phyloP scores from a whole-genome alignment of 2,329 filamentous ascomycete species.

The Cladosporium sp. region DNA sequence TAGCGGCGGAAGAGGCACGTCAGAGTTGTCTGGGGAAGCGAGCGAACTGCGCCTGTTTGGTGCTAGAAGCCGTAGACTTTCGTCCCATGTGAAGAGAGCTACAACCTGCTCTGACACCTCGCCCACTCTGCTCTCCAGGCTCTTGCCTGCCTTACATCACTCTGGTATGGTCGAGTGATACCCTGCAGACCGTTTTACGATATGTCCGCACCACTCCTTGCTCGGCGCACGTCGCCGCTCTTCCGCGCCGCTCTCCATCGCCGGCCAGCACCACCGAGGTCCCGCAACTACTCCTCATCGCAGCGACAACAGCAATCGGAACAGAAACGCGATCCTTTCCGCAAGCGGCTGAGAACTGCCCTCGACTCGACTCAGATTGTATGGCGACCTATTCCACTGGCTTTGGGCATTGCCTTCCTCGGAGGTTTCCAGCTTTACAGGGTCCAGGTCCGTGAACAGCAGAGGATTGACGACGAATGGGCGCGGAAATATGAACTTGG shows the following conservation, averaged over 20 bases:
- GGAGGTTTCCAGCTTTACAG: constrained; percentile 82
- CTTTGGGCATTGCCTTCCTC: constrained; percentile 77
- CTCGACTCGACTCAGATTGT: constrained; percentile 9
- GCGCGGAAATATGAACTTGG: constrained; percentile 21
- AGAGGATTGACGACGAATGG: constrained; percentile 41
- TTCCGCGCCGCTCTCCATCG: constrained; percentile 11
- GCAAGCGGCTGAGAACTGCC: constrained; percentile 1
- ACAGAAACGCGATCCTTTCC: constrained; percentile 4
- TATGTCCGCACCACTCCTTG: constrained; percentile 3
- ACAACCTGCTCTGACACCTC: background rate
- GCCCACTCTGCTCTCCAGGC: background rate
- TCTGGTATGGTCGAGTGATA: background rate
- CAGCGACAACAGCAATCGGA: background rate
- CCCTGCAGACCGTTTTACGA: background rate
- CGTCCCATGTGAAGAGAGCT: background rate
- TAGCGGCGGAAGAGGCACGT: background rate
- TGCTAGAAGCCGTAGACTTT: background rate
- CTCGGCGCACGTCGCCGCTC: constrained; percentile 8
- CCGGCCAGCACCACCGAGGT: background rate
- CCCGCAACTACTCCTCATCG: background rate
- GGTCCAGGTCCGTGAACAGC: constrained; percentile 53
- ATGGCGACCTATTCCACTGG: constrained; percentile 89
- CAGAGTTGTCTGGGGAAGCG: background rate
- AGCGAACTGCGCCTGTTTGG: background rate
- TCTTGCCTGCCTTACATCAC: background rate